Evolutionary conservation across 2,329 filamentous ascomycete species (phyloP).

Genomic region (Tothia fuscella): DNA sequence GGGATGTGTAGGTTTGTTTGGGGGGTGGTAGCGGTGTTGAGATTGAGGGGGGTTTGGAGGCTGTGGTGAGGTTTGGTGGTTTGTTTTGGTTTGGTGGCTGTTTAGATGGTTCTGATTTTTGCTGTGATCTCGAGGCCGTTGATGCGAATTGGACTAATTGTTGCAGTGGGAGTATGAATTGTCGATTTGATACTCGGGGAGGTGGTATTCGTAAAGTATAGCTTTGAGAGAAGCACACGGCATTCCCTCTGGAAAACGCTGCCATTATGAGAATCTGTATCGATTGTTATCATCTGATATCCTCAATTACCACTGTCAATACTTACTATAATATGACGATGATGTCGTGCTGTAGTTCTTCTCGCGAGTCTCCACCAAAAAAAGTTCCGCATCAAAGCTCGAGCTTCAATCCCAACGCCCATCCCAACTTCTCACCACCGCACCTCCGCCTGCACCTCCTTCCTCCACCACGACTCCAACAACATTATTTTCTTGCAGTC

Average conservation of each 20-base stretch:
- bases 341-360: neutral
- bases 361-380: neutral
- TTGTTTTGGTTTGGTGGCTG: neutral
- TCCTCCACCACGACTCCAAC: too few species aligned
- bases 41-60: neutral
- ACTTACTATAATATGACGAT: neutral
- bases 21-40: neutral
- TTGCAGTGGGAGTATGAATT: neutral
- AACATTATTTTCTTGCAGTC: too few species aligned
- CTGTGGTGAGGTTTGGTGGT: neutral
- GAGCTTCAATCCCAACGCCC: slow-evolving; percentile 4
- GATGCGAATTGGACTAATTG: neutral
- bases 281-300: neutral
- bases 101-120: neutral
- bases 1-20: too few species aligned
- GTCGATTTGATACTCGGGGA: too few species aligned
- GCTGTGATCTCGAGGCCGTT: slow-evolving; percentile 1
- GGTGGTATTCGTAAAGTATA: too few species aligned
- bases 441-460: too few species aligned
- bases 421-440: slow-evolving; percentile 11
- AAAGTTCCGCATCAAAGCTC: neutral
- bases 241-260: neutral
- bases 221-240: too few species aligned
- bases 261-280: neutral
- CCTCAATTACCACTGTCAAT: neutral